Evolutionary conservation across 345 rosid genomes (phyloP).

Genomic region (Hevea brasiliensis): DNA sequence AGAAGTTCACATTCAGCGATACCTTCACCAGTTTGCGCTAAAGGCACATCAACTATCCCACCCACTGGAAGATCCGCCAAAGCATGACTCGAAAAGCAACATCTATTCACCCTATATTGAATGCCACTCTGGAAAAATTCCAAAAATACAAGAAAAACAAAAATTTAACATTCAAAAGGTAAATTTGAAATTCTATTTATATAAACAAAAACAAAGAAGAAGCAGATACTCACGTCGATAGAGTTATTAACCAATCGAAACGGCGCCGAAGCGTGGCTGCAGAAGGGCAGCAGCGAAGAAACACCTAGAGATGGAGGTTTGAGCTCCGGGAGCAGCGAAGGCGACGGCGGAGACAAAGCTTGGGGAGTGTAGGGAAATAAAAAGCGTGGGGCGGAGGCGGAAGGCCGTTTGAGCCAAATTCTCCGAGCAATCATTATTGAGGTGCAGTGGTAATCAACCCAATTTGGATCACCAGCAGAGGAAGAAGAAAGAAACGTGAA

Average conservation of each 20-base stretch:
- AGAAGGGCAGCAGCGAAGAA: neutral
- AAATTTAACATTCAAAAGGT: neutral
- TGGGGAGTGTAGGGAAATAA: slow-evolving; percentile 18
- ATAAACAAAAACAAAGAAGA: neutral
- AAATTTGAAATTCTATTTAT: neutral
- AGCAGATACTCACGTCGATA: slow-evolving; percentile 35
- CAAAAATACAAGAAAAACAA: no score
- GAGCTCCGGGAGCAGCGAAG: neutral
- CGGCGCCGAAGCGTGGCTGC: slow-evolving; percentile 17
- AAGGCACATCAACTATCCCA: slow-evolving; percentile 72
- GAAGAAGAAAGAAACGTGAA: no score
- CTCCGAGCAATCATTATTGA: slow-evolving; percentile 37
- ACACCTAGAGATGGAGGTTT: neutral
- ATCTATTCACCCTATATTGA: slow-evolving; percentile 29
- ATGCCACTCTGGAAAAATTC: slow-evolving; percentile 29
- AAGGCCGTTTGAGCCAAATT: slow-evolving; percentile 28
- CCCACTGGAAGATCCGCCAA: slow-evolving; percentile 36
- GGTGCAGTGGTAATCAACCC: neutral
- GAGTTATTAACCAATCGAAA: slow-evolving; percentile 5
- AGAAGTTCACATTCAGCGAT: slow-evolving; percentile 96
- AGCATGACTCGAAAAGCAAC: slow-evolving; percentile 55
- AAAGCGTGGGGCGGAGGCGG: slow-evolving; percentile 21
- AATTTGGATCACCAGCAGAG: neutral
- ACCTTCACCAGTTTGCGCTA: slow-evolving; percentile 98
- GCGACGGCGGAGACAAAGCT: neutral